These are phyloP conservation scores for Aureobasidium sp. DNA, from an alignment of 2,329 filamentous ascomycete species.

Conservation along the genomic window DNA sequence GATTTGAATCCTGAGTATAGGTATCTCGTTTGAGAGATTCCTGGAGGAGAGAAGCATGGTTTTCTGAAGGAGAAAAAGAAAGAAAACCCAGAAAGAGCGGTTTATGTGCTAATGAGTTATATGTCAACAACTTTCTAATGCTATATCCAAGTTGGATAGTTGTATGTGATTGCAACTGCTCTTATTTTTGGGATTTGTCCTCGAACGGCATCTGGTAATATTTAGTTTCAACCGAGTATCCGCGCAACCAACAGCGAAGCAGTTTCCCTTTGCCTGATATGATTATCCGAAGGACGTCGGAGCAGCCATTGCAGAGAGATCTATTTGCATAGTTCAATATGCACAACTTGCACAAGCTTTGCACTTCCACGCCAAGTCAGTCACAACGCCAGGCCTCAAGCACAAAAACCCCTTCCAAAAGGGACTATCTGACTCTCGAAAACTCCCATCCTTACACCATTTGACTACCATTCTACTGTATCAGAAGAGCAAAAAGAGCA, in stretches of 20 bases:
- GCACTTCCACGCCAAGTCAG: no score
- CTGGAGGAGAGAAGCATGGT: no score
- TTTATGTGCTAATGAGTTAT: background rate
- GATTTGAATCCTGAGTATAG: constrained; percentile 55
- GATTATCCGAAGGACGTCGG: background rate
- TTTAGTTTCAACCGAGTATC: background rate
- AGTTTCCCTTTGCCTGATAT: no score
- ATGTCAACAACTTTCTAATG: background rate
- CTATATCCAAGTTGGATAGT: background rate
- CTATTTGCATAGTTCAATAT: no score
- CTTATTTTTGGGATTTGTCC: no score
- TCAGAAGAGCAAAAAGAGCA: background rate
- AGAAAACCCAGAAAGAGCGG: background rate
- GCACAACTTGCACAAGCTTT: no score
- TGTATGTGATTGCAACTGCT: background rate
- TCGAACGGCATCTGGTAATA: no score
- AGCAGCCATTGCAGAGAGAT: no score
- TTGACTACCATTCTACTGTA: background rate
- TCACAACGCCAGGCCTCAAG: no score
- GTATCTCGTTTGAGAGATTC: constrained; percentile 40
- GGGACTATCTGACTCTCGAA: background rate
- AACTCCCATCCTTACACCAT: background rate
- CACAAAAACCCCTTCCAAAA: no score
- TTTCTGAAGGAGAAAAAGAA: background rate
- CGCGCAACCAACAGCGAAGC: no score